Conservation (phyloP, 345 rosid species). For the Carallia pectinifolia region DNA sequence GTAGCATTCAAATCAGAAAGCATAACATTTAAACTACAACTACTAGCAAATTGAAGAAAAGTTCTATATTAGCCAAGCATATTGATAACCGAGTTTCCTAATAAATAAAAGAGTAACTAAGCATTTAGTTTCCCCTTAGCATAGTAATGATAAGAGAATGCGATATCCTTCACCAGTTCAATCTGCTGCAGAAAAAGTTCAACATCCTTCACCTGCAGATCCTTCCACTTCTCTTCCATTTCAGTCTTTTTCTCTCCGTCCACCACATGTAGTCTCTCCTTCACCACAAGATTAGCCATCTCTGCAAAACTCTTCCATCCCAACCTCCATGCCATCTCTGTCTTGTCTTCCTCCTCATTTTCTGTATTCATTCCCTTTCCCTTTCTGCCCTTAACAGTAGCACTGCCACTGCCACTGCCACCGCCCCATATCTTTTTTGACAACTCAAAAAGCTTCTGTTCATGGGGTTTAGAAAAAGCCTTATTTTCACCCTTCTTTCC, state of each 20-base stretch:
- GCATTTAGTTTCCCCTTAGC: too few species aligned
- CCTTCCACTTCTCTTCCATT: slow-evolving; percentile 30
- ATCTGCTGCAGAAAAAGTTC: slow-evolving; percentile 24
- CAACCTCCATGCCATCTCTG: background rate
- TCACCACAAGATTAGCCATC: slow-evolving; percentile 21
- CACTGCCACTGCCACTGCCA: background rate
- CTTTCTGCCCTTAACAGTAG: background rate
- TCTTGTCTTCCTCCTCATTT: background rate
- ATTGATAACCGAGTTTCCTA: too few species aligned
- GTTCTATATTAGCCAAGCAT: too few species aligned
- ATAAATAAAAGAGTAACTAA: too few species aligned
- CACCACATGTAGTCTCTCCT: slow-evolving; percentile 9
- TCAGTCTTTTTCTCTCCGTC: slow-evolving; percentile 14
- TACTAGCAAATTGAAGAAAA: too few species aligned
- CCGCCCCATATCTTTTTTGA: slow-evolving; percentile 34
- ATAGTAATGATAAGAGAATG: background rate
- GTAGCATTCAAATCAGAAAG: too few species aligned
- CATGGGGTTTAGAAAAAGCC: slow-evolving; percentile 24
- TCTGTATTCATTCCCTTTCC: background rate
- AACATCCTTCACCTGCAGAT: slow-evolving; percentile 25
- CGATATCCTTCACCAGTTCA: slow-evolving; percentile 19
- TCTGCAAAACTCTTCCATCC: background rate
- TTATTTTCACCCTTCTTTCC: slow-evolving; percentile 24
- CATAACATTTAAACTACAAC: too few species aligned
- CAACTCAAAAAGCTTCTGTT: slow-evolving; percentile 27